Evolutionary conservation across 2,329 filamentous ascomycete genomes (phyloP).

Genomic region (Pochonia chlamydosporia): DNA sequence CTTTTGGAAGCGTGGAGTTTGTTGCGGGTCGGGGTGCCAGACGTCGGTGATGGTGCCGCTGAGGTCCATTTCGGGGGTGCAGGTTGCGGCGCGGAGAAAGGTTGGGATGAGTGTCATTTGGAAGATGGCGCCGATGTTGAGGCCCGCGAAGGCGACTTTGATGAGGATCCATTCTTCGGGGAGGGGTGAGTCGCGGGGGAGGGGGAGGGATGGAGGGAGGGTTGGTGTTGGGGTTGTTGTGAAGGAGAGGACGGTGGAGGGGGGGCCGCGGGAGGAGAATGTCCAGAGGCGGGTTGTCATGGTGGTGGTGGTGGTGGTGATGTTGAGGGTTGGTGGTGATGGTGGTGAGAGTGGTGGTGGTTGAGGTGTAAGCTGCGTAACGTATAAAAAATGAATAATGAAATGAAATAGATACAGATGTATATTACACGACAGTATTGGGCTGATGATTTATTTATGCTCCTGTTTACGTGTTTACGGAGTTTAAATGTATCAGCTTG

Average conservation of each 20-base stretch:
- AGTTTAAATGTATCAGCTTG: neutral
- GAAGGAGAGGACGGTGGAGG: conserved; percentile 20
- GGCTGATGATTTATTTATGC: too few relatives aligned
- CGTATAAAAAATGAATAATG: too few relatives aligned
- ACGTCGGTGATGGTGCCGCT: conserved; percentile 33
- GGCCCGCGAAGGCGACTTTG: conserved; percentile 34
- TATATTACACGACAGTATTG: too few relatives aligned
- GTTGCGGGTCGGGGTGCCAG: conserved; percentile 20
- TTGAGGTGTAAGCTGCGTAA: too few relatives aligned
- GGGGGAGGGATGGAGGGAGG: conserved; percentile 19
- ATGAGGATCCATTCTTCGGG: conserved; percentile 33
- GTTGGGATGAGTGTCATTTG: conserved; percentile 34
- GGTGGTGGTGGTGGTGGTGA: too few relatives aligned
- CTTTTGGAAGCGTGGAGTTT: conserved; percentile 17
- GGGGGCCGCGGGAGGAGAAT: conserved; percentile 21
- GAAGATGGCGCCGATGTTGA: conserved; percentile 38
- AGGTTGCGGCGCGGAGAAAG: conserved; percentile 28
- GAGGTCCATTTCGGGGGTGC: conserved; percentile 37
- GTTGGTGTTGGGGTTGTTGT: conserved; percentile 15
- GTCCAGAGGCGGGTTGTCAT: conserved; percentile 17
- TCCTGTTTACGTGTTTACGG: too few relatives aligned
- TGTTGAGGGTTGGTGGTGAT: too few relatives aligned
- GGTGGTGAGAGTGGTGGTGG: too few relatives aligned
- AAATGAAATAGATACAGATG: too few relatives aligned
- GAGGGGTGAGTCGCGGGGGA: conserved; percentile 19